These are phyloP conservation scores for Soucietia sequanensis DNA, from an alignment of 805 yeast species.

Conservation along the genomic window DNA sequence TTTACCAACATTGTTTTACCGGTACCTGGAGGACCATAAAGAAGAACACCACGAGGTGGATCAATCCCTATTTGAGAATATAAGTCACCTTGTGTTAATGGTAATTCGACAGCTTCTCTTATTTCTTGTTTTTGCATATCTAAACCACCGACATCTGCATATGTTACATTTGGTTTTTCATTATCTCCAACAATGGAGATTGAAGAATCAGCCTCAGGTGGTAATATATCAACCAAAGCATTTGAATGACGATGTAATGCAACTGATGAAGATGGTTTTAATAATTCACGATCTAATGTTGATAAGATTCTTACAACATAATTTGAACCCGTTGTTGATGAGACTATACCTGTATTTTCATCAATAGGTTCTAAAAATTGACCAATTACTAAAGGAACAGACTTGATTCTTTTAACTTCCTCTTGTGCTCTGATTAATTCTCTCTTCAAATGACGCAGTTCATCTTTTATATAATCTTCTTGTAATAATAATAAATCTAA, in stretches of 20 bases:
- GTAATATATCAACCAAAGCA: slow-evolving; percentile 93
- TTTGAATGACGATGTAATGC: slow-evolving; percentile 98
- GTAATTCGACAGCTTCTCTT: slow-evolving; percentile 96
- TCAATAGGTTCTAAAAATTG: slow-evolving; percentile 98
- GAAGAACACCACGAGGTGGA: slow-evolving; percentile 96
- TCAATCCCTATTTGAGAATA: slow-evolving; percentile 98
- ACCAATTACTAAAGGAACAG: slow-evolving; percentile 97
- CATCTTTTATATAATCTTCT: slow-evolving; percentile 97
- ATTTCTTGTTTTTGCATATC: slow-evolving; percentile 99
- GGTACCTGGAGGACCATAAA: slow-evolving; percentile 99
- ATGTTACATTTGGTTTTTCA: slow-evolving; percentile 89
- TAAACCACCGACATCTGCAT: slow-evolving; percentile 97
- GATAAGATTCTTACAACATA: slow-evolving; percentile 94
- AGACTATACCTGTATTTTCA: slow-evolving; percentile 93
- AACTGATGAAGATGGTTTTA: slow-evolving; percentile 93
- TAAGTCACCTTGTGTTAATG: slow-evolving; percentile 91
- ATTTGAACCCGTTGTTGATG: slow-evolving; percentile 96
- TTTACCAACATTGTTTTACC: slow-evolving; percentile 99
- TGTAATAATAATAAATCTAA: slow-evolving; percentile 80
- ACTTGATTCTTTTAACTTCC: slow-evolving; percentile 95
- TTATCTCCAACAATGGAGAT: slow-evolving; percentile 93
- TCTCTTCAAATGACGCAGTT: slow-evolving; percentile 92
- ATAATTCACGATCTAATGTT: slow-evolving; percentile 89
- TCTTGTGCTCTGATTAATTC: slow-evolving; percentile 97
- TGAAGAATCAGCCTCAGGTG: slow-evolving; percentile 98